Conservation (phyloP, 257 asterid species). For the Datura wrightii region DNA sequence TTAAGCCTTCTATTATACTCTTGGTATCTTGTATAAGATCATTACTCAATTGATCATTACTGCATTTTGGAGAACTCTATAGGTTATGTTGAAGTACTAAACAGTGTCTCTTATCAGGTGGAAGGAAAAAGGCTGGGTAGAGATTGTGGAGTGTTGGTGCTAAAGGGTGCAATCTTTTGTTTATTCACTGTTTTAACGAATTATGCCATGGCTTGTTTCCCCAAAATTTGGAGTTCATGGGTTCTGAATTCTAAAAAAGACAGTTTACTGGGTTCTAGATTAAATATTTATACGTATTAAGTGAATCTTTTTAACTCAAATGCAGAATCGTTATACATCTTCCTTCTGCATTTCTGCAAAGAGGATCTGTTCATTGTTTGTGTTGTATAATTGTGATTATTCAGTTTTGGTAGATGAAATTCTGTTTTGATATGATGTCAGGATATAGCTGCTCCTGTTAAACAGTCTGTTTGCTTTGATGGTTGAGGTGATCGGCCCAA, state of each 20-base stretch:
- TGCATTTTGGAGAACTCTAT: background rate
- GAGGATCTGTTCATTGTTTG: background rate
- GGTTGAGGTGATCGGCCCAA: constrained; percentile 77
- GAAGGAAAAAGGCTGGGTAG: background rate
- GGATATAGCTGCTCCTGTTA: background rate
- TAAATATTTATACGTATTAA: no score
- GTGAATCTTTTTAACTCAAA: no score
- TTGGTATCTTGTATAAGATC: no score
- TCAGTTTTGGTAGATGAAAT: background rate
- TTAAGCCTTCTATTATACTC: background rate
- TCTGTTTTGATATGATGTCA: background rate
- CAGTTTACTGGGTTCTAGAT: background rate
- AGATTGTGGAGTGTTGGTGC: background rate
- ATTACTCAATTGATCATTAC: background rate
- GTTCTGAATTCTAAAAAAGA: background rate
- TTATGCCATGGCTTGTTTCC: background rate
- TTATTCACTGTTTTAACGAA: background rate
- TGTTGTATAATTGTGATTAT: background rate
- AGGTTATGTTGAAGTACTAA: background rate
- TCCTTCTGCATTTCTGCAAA: background rate
- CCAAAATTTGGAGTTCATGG: background rate
- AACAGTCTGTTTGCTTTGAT: constrained; percentile 32
- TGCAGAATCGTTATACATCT: no score
- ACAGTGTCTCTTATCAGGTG: background rate
- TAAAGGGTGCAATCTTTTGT: background rate